Evolutionary conservation across 495 filamentous ascomycete species (phyloP), one percentile per base, ranked within the genome.

Genomic region (Bathelium albidoporum): DNA sequence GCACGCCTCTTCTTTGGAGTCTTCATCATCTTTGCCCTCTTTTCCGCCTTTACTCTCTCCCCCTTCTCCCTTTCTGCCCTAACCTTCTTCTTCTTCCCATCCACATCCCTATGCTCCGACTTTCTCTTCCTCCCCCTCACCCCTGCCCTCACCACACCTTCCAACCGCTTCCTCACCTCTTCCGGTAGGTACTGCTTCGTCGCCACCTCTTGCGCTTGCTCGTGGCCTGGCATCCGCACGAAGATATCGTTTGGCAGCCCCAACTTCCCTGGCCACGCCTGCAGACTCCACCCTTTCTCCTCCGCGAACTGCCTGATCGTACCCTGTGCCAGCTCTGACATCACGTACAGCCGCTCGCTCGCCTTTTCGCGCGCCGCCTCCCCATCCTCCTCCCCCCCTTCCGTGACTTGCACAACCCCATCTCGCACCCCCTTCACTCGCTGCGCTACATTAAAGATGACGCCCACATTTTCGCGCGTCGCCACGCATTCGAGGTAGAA

Each of bases 371-470:
- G n/a, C n/a, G n/a, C n/a, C n/a, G n/a, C n/a, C n/a, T n/a, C n/a
- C n/a, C n/a, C n/a, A n/a, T n/a, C n/a, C n/a, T 24, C 29, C 22
- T 11, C 49, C 9, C 10, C 49, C 7, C 2, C 4, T 0, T 55
- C 24, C 65, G 80, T 70, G 0, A 73, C 69, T 0, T 76, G 79
- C 43, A 79, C 80, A 58, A 97, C 82, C 26, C 82, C 87, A 70
- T 98, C 95, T 24, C 85, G 83, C 26, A 89, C 87, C 74, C 91
- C 88, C 76, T 99, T 99, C 58, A 96, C 87, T 10, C 91, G 86
- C 76, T 97, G 90, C 20, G 89, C 93, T 58, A 95, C 85, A 73
- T 96, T 90, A 78, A 87, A 95, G 63, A 99, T 92, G 64, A 96
- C 75, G 0, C 88, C 87, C 9, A 97, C 79, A 68, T 97, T 97